Evolutionary conservation across 1,284 basidiomycete species (phyloP), one percentile per base, ranked within the genome.

Genomic region (Abortiporus biennis): DNA sequence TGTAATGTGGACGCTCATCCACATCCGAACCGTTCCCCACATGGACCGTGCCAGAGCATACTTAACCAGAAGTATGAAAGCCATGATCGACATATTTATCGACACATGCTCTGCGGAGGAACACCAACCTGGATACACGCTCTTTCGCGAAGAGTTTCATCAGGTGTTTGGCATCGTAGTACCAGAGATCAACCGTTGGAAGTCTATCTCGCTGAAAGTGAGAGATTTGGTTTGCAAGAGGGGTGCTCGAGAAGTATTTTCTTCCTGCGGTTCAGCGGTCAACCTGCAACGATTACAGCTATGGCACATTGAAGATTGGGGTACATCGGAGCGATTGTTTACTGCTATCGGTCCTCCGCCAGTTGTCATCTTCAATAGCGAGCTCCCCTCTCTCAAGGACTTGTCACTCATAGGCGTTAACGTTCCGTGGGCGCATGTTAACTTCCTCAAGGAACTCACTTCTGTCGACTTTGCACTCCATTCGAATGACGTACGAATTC

Each of bases 371-470:
- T 78, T 80, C 56, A 58, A 59, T 49, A 74, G 75, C 49, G 46
- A 54, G 12, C 63, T 77, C 16, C 77, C 76, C 12, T 54, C 57
- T 9, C 59, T 79, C 25, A 66, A 61, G 48, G 71, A 77, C 50
- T 65, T 80, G 38, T 74, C 74, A 21, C 63, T 81, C 42, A 76
- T 78, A 47, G 78, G 78, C 42, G 78, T 81, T 45, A 80, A 80
- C 54, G 66, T 81, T 30, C 73, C 74, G 3, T 80, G 77, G 77
- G 61, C 62, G 2, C 56, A 64, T 35, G 71, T 70, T 17, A 69
- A 72, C n/a, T 78, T 73, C 57, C 67, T 80, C 44, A 54, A 58
- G 25, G 63, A 64, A 35, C 63, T 81, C 31, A 59, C 67, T 32
- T 60, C 67, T 34, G 64, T 81, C 38, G 73, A 80, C 56, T 66